These are phyloP conservation scores for Sutorius eximius DNA, from an alignment of 1,284 basidiomycete species.

Conservation along the genomic window DNA sequence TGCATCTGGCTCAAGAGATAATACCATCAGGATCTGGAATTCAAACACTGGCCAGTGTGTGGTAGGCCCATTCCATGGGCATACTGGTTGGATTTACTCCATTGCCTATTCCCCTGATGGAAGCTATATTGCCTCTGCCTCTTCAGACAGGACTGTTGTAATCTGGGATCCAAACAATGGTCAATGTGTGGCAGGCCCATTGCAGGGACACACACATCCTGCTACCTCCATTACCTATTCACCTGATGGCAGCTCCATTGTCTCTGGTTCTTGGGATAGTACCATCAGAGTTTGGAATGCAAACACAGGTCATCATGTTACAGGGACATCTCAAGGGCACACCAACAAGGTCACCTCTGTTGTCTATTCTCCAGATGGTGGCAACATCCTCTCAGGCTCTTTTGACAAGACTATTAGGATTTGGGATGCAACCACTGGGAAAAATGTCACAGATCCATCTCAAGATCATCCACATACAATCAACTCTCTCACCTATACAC, in stretches of 20 bases:
- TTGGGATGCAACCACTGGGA: conserved; percentile 14
- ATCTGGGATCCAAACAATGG: conserved; percentile 16
- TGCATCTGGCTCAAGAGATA: conserved; percentile 14
- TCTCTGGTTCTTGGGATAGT: conserved; percentile 16
- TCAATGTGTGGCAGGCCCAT: conserved; percentile 2
- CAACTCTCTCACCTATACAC: conserved; percentile 3
- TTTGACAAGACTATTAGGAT: conserved; percentile 4
- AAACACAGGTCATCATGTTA: not conserved
- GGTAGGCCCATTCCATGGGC: conserved; percentile 5
- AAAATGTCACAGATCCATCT: not conserved
- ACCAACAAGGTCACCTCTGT: not conserved
- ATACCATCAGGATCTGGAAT: conserved; percentile 17
- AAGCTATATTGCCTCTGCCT: conserved; percentile 14
- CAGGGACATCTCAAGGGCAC: not conserved
- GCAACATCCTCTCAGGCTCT: conserved; percentile 15
- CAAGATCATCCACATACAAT: not conserved
- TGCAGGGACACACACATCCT: conserved; percentile 2
- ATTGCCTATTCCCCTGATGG: conserved; percentile 23
- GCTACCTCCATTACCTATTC: conserved; percentile 12
- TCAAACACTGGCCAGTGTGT: conserved; percentile 12
- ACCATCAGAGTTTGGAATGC: conserved; percentile 20
- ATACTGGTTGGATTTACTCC: conserved; percentile 4
- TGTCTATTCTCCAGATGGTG: conserved; percentile 14
- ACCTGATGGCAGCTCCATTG: conserved; percentile 17
- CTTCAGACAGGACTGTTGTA: conserved; percentile 8